Base-by-base conservation (phyloP, 129 eudicot species). In the Tagetes erecta region DNA sequence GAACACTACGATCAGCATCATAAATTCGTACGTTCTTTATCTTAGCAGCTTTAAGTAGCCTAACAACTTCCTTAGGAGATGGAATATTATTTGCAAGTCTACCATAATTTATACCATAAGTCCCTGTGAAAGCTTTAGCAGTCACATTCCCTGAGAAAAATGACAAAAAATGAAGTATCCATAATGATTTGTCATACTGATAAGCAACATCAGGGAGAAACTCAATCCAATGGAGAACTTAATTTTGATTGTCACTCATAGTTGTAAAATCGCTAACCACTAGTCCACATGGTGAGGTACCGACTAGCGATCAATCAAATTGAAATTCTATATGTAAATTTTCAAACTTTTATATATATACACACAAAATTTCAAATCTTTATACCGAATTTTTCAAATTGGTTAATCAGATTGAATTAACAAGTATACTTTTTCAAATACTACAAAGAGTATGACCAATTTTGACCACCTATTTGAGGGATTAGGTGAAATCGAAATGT, bases 51-150 rank as follows among this genome's bases (percentile, higher is more conserved):
- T 75, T 84, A 40, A 93, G 94, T 40, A 93, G 89, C 8, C 82
- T 46, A 37, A 85, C 98, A 49, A 93, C 98, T 84, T 86, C 82
- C 14, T 83, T 92, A 12, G 98, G 98, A 35, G 96, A 83, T 6
- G 98, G 98, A 64, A 90, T 88, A 69, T 93, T 93, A 82, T 93
- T 85, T 3, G 98, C 96, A 12, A 93, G 76, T 80, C 98, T 81
- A 55, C 98, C 98, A 41, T 93, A 93, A 76, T 93, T 93, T 78
- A 93, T 93, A 45, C 98, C 98, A 72, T 85, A 93, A 12, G 97
- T 93, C 71, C 98, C 98, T 5, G 97, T 93, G 72, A 93, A 93
- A 8, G 96, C 90, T 44, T 75, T 72, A 20, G 79, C 83, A 5
- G 49, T 52, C 72, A 71, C 51, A 40, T 73, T 45, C 14, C 77